phyloP scores from a whole-genome alignment of 2,329 filamentous ascomycete genomes.

The Fusarium austroafricanum region DNA sequence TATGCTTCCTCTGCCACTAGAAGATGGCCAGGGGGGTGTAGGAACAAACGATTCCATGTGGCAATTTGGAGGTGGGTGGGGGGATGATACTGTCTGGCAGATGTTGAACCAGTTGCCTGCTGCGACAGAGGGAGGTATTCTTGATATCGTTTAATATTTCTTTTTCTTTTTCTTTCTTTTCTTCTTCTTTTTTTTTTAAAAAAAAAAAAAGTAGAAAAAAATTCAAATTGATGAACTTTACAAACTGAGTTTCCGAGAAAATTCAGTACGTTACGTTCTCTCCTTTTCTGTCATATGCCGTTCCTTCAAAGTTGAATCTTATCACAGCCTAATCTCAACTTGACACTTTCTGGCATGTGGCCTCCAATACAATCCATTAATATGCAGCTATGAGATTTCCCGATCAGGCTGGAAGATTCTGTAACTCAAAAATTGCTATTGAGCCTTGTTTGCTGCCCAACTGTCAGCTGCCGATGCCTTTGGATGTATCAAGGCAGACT shows the following conservation, averaged over 20 bases:
- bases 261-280: not conserved
- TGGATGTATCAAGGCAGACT: conserved; percentile 3
- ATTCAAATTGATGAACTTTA: not conserved
- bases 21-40: conserved; percentile 5
- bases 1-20: conserved; percentile 34
- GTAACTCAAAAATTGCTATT: not conserved
- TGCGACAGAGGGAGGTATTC: conserved; percentile 22
- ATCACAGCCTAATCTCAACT: not conserved
- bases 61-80: conserved; percentile 68
- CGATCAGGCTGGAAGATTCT: not conserved
- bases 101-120: conserved; percentile 63
- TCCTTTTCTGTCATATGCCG: not conserved
- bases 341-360: not conserved
- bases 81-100: conserved; percentile 67
- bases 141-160: conserved; percentile 2
- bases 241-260: not conserved
- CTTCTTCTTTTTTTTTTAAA: too few relatives aligned
- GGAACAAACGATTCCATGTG: conserved; percentile 47
- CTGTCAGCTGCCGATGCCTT: not conserved
- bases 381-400: not conserved
- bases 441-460: not conserved
- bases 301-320: not conserved
- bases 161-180: too few relatives aligned
- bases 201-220: too few relatives aligned
- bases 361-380: not conserved